Conservation (phyloP, 2,329 filamentous ascomycete species). For the Ceratocystis papillata region DNA sequence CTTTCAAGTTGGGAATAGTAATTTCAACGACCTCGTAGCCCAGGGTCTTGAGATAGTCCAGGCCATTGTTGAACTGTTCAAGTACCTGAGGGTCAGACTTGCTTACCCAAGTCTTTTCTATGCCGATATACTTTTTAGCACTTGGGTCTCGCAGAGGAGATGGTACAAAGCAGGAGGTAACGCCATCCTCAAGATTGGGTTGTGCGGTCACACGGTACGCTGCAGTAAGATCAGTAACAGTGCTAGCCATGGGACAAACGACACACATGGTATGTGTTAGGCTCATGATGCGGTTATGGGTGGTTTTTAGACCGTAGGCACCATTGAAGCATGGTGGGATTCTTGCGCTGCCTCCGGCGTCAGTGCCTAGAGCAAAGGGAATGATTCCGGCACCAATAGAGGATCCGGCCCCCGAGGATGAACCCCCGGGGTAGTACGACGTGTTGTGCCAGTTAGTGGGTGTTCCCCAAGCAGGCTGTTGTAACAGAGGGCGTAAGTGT, state of each 20-base stretch:
- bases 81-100: constrained; percentile 51
- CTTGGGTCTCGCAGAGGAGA: constrained; percentile 38
- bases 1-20: constrained; percentile 52
- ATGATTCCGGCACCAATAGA: constrained; percentile 58
- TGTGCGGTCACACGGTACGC: constrained; percentile 72
- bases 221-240: constrained; percentile 64
- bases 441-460: constrained; percentile 68
- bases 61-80: constrained; percentile 48
- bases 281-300: constrained; percentile 56
- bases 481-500: constrained; percentile 15
- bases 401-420: constrained; percentile 66
- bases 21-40: constrained; percentile 48
- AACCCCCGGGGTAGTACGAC: constrained; percentile 69
- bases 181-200: constrained; percentile 53
- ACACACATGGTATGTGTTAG: constrained; percentile 49
- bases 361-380: constrained; percentile 63
- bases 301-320: constrained; percentile 69
- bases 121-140: constrained; percentile 55
- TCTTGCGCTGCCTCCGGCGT: constrained; percentile 65
- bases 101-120: constrained; percentile 46
- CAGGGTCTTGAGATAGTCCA: constrained; percentile 47
- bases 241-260: constrained; percentile 64
- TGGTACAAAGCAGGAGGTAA: constrained; percentile 53
- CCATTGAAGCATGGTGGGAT: constrained; percentile 68
- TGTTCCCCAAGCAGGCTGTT: constrained; percentile 53